These are phyloP conservation scores for Andrographis paniculata DNA, from an alignment of 305 asterid species.

Conservation along the genomic window DNA sequence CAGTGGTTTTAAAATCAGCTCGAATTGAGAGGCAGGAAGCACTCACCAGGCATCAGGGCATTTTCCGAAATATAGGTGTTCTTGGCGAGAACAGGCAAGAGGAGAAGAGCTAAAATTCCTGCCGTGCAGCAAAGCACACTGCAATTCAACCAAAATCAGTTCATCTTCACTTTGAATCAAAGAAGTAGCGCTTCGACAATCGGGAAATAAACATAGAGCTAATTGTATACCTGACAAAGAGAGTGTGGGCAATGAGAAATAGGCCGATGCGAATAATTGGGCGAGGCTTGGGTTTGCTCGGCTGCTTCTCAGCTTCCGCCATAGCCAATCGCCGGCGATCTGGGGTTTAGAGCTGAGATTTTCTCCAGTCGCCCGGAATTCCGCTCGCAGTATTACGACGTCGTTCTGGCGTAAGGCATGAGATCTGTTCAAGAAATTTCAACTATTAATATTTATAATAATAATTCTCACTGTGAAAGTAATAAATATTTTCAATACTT, in stretches of 20 bases:
- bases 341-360: background rate
- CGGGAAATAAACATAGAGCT: conserved; percentile 2
- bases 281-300: conserved; percentile 53
- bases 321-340: conserved; percentile 28
- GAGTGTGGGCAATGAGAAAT: conserved; percentile 64
- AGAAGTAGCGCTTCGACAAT: conserved; percentile 7
- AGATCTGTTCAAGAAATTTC: too few species aligned
- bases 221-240: conserved; percentile 54
- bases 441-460: too few species aligned
- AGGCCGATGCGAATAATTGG: conserved; percentile 80
- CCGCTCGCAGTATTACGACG: too few species aligned
- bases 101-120: conserved; percentile 66
- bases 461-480: too few species aligned
- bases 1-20: too few species aligned
- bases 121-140: conserved; percentile 72
- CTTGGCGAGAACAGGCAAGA: conserved; percentile 87
- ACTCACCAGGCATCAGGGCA: conserved; percentile 94
- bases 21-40: too few species aligned
- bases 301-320: conserved; percentile 44
- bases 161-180: background rate
- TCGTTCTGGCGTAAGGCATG: too few species aligned
- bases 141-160: conserved; percentile 25
- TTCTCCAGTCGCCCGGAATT: too few species aligned
- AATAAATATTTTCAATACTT: too few species aligned
- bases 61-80: conserved; percentile 86